phyloP scores from a whole-genome alignment of 441 rosid genomes.

The Macaranga tanarius region DNA sequence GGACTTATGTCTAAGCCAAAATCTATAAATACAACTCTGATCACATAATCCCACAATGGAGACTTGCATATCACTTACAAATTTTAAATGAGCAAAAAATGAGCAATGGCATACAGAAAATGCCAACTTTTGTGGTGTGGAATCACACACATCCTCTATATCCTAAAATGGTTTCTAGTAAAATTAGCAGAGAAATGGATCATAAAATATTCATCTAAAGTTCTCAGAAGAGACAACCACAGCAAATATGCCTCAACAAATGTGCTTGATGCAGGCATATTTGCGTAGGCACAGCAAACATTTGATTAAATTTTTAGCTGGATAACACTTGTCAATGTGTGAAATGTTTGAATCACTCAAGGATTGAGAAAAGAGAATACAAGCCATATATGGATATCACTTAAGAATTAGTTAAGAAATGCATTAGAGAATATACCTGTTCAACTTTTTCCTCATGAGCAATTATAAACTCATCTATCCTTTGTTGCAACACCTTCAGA shows the following conservation, averaged over 20 bases:
- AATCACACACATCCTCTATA: background rate
- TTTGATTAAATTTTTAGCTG: background rate
- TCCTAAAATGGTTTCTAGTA: background rate
- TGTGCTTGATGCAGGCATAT: background rate
- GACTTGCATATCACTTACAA: constrained; percentile 5
- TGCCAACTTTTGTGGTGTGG: no score
- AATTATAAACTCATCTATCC: constrained; percentile 75
- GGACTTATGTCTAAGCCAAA: background rate
- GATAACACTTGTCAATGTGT: background rate
- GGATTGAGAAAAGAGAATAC: background rate
- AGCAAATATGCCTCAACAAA: no score
- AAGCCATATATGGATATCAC: background rate
- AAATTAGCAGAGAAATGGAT: no score
- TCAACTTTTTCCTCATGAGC: constrained; percentile 74
- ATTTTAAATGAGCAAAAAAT: background rate
- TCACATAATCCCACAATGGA: constrained; percentile 6
- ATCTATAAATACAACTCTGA: background rate
- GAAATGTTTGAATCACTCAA: background rate
- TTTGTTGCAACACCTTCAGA: constrained; percentile 67
- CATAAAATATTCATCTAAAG: background rate
- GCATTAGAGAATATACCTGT: constrained; percentile 41
- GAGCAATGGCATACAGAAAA: background rate
- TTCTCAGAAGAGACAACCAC: no score
- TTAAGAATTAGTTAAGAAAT: constrained; percentile 6
- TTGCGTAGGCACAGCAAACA: background rate